Conservation (phyloP, 768 basidiomycete species). For the Coprinopsis sp. region DNA sequence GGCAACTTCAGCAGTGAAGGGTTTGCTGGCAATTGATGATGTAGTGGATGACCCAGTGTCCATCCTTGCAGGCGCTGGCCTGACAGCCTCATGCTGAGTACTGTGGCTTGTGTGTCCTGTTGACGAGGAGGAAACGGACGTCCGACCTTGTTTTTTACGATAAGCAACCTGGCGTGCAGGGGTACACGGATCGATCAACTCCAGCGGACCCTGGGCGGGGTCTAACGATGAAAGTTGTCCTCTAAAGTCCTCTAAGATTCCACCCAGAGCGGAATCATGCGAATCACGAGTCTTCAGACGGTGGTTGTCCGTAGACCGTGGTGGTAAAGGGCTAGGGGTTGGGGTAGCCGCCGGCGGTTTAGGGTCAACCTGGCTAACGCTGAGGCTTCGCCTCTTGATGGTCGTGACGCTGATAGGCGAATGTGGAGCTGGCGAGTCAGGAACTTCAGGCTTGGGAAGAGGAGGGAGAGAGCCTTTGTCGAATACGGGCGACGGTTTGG, state of each 20-base stretch:
- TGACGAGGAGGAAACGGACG: constrained; percentile 7
- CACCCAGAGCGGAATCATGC: constrained; percentile 45
- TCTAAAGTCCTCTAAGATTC: constrained; percentile 68
- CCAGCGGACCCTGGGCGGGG: constrained; percentile 47
- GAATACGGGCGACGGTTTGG: constrained; percentile 52
- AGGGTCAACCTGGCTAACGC: constrained; percentile 61
- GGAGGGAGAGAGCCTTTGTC: constrained; percentile 41
- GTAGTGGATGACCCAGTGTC: constrained; percentile 1
- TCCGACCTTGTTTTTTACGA: constrained; percentile 33
- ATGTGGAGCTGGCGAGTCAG: constrained; percentile 26
- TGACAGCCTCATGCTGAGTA: constrained; percentile 2
- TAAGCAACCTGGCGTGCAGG: constrained; percentile 42
- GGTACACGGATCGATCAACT: constrained; percentile 62
- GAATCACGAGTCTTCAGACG: constrained; percentile 17
- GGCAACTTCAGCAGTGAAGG: constrained; percentile 8
- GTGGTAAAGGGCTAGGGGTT: constrained; percentile 14
- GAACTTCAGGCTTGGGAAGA: constrained; percentile 21
- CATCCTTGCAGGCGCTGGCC: background rate
- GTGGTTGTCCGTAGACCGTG: constrained; percentile 15
- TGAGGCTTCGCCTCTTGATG: constrained; percentile 66
- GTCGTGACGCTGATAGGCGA: constrained; percentile 21
- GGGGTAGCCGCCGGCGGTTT: constrained; percentile 38
- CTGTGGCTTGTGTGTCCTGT: constrained; percentile 5
- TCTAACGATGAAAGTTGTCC: constrained; percentile 68
- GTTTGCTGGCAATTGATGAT: constrained; percentile 6